phyloP scores from a whole-genome alignment of 352 stramenopile genomes.

The Phytophthora rubi region DNA sequence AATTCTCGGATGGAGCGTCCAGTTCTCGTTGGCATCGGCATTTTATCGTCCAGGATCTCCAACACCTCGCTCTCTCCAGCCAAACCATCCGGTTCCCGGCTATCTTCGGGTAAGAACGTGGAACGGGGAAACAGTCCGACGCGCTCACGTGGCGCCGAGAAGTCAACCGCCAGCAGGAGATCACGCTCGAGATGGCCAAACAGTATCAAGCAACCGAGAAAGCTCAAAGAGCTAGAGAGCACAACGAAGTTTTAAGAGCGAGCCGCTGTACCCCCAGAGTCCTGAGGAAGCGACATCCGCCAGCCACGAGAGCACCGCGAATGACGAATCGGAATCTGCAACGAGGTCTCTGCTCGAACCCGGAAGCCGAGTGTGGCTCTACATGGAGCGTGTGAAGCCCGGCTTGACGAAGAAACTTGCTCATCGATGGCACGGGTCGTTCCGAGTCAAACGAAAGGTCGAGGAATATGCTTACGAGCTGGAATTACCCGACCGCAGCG shows the following conservation, averaged over 20 bases:
- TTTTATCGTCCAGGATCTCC: not conserved
- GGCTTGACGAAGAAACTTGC: not conserved
- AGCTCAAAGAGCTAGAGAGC: not conserved
- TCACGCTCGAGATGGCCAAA: slow-evolving; percentile 4
- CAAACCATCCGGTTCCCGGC: not conserved
- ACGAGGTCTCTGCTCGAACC: not conserved
- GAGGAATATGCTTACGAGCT: not conserved
- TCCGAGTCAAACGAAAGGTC: no score
- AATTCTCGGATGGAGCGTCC: not conserved
- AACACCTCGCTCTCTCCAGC: not conserved
- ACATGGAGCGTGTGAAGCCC: slow-evolving; percentile 15
- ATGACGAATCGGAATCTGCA: not conserved
- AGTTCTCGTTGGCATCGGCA: not conserved
- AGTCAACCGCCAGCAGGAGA: not conserved
- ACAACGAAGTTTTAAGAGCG: slow-evolving; percentile 9
- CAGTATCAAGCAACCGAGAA: slow-evolving; percentile 13
- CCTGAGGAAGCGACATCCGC: no score
- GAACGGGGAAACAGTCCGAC: not conserved
- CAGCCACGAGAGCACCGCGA: no score
- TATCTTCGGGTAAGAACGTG: not conserved
- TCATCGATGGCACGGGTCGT: no score
- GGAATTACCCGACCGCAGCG: not conserved
- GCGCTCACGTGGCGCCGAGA: not conserved
- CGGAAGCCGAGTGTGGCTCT: slow-evolving; percentile 7
- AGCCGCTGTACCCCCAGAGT: not conserved